Base-by-base conservation (phyloP, 2,329 filamentous ascomycete genomes). In the Aaosphaeria arxii region DNA sequence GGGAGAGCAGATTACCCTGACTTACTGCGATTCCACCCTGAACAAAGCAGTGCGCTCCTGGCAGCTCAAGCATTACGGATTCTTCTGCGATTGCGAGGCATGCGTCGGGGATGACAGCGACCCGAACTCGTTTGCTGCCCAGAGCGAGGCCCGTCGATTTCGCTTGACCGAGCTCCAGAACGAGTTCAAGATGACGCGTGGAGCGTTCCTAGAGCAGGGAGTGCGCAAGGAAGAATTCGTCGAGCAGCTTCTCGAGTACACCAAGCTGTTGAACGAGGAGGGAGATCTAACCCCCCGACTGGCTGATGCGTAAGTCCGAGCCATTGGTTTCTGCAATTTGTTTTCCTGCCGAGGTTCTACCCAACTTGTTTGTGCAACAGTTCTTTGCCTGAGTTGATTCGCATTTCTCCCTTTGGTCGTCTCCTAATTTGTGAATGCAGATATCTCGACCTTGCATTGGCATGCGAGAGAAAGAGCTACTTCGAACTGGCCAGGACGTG, bases 1-100 rank as follows among this genome's bases (percentile, higher is more conserved):
- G 1, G 71, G 67, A 5, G 68, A 71, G 11, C 68, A 75, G 57
- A 57, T 74, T 29, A 66, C 67, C 0, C 42, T 72, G 2, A 65
- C 62, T 0, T 74, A 74, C 55, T 63, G 66, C 48, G 67, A 71
- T 44, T 62, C 66, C 53, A 61, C 60, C 5, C 56, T 65, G 13
- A 56, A 64, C 29, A 63, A 63, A 47, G 48, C 52, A 5, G 48
- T 61, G 6, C 58, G 72, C 1, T 47, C 54, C 6, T 63, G 57
- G 47, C 59, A 70, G 40, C 55, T 72, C 36, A 61, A 62, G 47
- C 66, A 71, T 46, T 71, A 70, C 35, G 66, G 66, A 31, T 69
- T 71, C 46, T 46, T 49, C 11, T 71, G 68, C 46, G 64, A 59
- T n/a, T 75, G 73, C 33, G 47, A 41, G 5, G 70, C 68, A 3